Evolutionary conservation across 169 alveolate genomes (phyloP), one percentile per base, ranked within the genome.

Genomic region (Cryptosporidium ubiquitum): DNA sequence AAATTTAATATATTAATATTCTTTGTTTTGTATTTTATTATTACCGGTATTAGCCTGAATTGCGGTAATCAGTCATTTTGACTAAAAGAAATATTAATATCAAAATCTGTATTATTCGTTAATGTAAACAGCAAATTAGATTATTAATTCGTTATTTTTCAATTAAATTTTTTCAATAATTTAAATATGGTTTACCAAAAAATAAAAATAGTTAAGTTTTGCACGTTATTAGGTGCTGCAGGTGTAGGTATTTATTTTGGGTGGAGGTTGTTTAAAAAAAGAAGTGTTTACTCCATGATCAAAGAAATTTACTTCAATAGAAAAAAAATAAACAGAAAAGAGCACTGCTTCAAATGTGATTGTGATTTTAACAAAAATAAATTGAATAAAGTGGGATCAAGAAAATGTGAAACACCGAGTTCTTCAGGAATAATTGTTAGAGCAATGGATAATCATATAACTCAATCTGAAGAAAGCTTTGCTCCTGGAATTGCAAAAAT

Each of bases 401-500:
- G 20, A 0, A 12, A 14, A 31, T 35, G 51, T 9, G 31, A 37
- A 26, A 6, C 64, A 68, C 26, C 29, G 2, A 51, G 47, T 14
- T 49, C 69, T 9, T 61, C 89, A 57, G 89, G 47, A 79, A 6
- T 79, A 39, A 58, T 73, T 55, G 35, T 73, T 35, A 52, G 18
- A 52, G 26, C 47, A 52, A 7, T n/a, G 10, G 55, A 55, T 23
- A 58, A 18, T 7, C 33, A 7, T 10, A 42, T 14, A 2, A 12
- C 35, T 18, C 44, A 79, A 3, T 3, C 9, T 1, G 39, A 79
- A 20, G 75, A 40, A 26, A n/a, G 40, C 9, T 31, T 70, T 10
- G 68, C 91, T 9, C 99, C 99, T 31, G 98, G 97, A 51, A 84
- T 92, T 66, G 96, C 95, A 71, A 94, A 93, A 74, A 93, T 97